Evolutionary conservation across 2,329 filamentous ascomycete species (phyloP).

Genomic region (Verticillium dahliae): DNA sequence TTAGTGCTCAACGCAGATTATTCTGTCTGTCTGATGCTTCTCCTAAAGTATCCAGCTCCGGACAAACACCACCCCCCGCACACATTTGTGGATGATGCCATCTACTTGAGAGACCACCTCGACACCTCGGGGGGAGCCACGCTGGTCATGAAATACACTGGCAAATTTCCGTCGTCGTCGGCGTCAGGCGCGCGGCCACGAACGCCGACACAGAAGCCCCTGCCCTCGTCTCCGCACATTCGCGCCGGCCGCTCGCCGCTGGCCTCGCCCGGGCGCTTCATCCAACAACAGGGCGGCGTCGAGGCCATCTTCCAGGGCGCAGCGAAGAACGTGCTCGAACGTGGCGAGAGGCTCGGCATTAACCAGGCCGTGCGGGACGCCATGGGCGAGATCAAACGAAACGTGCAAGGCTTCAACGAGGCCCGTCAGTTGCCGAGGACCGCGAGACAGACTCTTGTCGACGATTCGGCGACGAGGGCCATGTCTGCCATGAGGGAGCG

Average conservation of each 20-base stretch:
- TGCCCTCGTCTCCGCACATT: slow-evolving; percentile 32
- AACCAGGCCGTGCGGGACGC: slow-evolving; percentile 78
- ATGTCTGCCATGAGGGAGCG: slow-evolving; percentile 53
- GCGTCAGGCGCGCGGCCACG: slow-evolving; percentile 13
- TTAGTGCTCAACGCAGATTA: slow-evolving; percentile 82
- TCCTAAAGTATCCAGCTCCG: slow-evolving; percentile 77
- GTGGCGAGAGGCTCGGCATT: slow-evolving; percentile 69
- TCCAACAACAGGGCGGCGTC: slow-evolving; percentile 52
- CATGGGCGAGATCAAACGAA: slow-evolving; percentile 71
- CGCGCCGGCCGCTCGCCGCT: slow-evolving; percentile 37
- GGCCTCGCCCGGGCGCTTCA: slow-evolving; percentile 38
- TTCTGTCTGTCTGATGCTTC: slow-evolving; percentile 71
- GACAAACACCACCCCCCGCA: slow-evolving; percentile 57
- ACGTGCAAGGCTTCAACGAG: slow-evolving; percentile 62
- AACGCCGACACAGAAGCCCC: slow-evolving; percentile 10
- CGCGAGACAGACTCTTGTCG: slow-evolving; percentile 25
- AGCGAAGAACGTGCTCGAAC: slow-evolving; percentile 66
- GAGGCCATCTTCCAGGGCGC: slow-evolving; percentile 71
- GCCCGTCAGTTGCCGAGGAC: slow-evolving; percentile 35
- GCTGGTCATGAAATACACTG: slow-evolving; percentile 67
- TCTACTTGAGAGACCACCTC: slow-evolving; percentile 64
- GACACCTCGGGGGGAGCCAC: slow-evolving; percentile 53
- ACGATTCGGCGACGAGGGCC: slow-evolving; percentile 25
- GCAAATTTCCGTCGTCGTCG: slow-evolving; percentile 35
- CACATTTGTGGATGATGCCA: slow-evolving; percentile 79